Evolutionary conservation across 129 eudicot species (phyloP).

Genomic region (Artemisia argyi): DNA sequence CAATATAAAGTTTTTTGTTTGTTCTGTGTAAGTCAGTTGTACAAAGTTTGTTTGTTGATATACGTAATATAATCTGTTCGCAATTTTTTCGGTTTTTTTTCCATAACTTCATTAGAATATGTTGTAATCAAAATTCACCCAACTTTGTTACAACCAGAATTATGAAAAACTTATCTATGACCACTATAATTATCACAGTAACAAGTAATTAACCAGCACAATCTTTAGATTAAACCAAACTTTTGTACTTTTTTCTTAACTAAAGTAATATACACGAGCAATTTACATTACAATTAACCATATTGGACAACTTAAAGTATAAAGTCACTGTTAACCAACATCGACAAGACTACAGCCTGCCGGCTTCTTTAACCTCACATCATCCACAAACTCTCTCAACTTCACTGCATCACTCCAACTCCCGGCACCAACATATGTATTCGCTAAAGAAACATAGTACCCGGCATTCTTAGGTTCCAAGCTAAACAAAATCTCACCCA

Average conservation of each 20-base stretch:
- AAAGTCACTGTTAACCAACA: conserved; percentile 30
- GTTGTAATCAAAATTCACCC: no score
- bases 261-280: not conserved
- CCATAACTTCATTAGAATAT: no score
- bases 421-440: conserved; percentile 60
- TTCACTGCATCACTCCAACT: conserved; percentile 69
- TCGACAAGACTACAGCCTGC: conserved; percentile 55
- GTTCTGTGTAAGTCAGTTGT: no score
- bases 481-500: conserved; percentile 45
- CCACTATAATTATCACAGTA: not conserved
- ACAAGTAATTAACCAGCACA: no score
- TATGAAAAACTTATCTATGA: no score
- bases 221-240: no score
- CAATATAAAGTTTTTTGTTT: no score
- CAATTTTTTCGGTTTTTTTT: not conserved
- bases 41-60: not conserved
- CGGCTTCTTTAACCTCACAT: conserved; percentile 42
- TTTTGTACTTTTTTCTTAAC: not conserved
- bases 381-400: conserved; percentile 43
- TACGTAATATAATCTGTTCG: no score
- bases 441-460: conserved; percentile 57
- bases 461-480: conserved; percentile 60
- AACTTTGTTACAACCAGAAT: no score
- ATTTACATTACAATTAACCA: not conserved
- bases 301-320: not conserved